Evolutionary conservation across 2,329 filamentous ascomycete species (phyloP).

Genomic region (Fusarium azukiicola): DNA sequence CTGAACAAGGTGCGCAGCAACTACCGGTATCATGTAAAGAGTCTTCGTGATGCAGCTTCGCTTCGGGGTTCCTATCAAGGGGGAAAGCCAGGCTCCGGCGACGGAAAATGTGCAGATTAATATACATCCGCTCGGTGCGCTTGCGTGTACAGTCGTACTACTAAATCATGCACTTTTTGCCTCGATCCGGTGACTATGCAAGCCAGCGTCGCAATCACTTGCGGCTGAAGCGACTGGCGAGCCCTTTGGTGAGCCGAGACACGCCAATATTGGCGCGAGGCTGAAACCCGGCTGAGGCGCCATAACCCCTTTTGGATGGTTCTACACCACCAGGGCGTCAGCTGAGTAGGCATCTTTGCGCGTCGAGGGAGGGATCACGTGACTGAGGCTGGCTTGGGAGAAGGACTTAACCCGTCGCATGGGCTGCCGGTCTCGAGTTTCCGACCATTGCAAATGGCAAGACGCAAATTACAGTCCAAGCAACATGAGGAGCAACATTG

Average conservation of each 20-base stretch:
- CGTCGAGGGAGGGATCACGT: background rate
- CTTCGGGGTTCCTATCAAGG: background rate
- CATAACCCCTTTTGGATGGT: conserved; percentile 7
- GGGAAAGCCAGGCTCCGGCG: background rate
- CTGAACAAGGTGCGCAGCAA: background rate
- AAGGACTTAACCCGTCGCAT: background rate
- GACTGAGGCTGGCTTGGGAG: background rate
- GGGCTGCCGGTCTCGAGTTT: background rate
- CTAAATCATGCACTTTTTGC: background rate
- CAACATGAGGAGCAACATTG: background rate
- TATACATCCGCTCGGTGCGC: background rate
- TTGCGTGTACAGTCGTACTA: background rate
- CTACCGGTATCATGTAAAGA: background rate
- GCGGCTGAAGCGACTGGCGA: conserved; percentile 1
- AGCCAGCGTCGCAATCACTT: conserved; percentile 1
- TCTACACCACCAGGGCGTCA: conserved; percentile 1
- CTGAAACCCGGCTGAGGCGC: background rate
- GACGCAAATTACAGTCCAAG: background rate
- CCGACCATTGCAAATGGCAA: background rate
- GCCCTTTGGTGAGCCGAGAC: background rate
- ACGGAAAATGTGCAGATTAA: background rate
- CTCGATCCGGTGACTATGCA: conserved; percentile 7
- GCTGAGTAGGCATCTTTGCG: background rate
- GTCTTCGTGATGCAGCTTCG: background rate
- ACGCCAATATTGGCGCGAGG: conserved; percentile 9